Conservation (phyloP, 2,329 filamentous ascomycete genomes). For the Paraphoma sp. region DNA sequence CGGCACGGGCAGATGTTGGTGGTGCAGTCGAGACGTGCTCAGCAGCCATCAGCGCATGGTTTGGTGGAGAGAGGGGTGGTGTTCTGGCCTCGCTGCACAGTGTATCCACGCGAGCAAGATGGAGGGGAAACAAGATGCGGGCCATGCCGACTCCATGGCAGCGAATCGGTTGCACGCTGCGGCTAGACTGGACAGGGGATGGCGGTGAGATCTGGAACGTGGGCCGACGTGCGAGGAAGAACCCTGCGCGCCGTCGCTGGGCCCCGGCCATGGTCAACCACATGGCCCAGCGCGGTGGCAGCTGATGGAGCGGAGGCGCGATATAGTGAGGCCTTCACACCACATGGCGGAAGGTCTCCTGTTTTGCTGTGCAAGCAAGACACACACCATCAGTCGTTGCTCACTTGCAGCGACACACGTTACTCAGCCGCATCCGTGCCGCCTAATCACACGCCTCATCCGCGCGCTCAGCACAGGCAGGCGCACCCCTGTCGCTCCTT, state of each 20-base stretch:
- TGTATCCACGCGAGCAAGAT: not conserved
- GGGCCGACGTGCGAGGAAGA: conserved; percentile 2
- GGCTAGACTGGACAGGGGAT: not conserved
- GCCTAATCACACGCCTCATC: not conserved
- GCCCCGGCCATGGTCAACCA: not conserved
- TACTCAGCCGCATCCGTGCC: not conserved
- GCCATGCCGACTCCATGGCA: not conserved
- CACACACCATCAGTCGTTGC: not conserved
- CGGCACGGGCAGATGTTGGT: not conserved
- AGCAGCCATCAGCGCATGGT: not conserved
- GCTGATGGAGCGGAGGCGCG: conserved; percentile 4
- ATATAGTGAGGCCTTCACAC: conserved; percentile 4
- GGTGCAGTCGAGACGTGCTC: not conserved
- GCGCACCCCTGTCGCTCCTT: not conserved
- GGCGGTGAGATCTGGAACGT: conserved; percentile 20
- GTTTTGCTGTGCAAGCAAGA: not conserved
- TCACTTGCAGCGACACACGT: not conserved
- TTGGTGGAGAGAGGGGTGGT: not conserved
- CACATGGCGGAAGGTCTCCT: not conserved
- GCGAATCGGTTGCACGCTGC: not conserved
- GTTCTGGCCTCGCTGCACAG: not conserved
- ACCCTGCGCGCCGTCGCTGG: conserved; percentile 2
- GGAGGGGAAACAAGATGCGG: not conserved
- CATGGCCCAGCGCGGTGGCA: conserved; percentile 2
- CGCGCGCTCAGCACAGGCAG: not conserved